phyloP scores from a whole-genome alignment of 148 eudicot genomes.

The Camellia granthamiana region DNA sequence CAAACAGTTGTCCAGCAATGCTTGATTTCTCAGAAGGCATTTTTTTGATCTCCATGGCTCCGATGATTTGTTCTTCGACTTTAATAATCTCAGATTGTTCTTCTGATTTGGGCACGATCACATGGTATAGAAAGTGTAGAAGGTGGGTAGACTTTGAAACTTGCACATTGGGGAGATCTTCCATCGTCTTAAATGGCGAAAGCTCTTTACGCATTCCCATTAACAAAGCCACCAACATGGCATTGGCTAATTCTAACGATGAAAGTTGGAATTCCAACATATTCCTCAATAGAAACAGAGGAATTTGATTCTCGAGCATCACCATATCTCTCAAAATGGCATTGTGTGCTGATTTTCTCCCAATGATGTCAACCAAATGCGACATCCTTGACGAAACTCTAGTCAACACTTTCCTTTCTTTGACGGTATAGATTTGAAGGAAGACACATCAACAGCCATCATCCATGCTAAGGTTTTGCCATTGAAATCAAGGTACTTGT shows the following conservation, averaged over 20 bases:
- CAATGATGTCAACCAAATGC: constrained; percentile 27
- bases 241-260: constrained; percentile 17
- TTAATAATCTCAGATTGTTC: neutral
- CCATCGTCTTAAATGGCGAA: constrained; percentile 27
- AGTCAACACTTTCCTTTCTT: constrained; percentile 1
- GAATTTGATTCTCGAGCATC: constrained; percentile 11
- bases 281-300: constrained; percentile 32
- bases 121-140: constrained; percentile 33
- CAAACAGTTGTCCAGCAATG: no score
- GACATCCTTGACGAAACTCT: constrained; percentile 33
- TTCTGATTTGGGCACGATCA: constrained; percentile 22
- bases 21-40: neutral
- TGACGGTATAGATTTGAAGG: constrained; percentile 14
- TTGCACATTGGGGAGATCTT: neutral
- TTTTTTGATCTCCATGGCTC: neutral
- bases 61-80: constrained; percentile 8
- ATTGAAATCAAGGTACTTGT: constrained; percentile 25
- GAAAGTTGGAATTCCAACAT: constrained; percentile 24
- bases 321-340: constrained; percentile 39
- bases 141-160: constrained; percentile 22
- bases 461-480: constrained; percentile 30
- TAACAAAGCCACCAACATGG: no score
- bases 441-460: constrained; percentile 43
- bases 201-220: constrained; percentile 29
- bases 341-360: constrained; percentile 36